phyloP scores from a whole-genome alignment of 257 asterid species.

The Solanum raphanifolium region DNA sequence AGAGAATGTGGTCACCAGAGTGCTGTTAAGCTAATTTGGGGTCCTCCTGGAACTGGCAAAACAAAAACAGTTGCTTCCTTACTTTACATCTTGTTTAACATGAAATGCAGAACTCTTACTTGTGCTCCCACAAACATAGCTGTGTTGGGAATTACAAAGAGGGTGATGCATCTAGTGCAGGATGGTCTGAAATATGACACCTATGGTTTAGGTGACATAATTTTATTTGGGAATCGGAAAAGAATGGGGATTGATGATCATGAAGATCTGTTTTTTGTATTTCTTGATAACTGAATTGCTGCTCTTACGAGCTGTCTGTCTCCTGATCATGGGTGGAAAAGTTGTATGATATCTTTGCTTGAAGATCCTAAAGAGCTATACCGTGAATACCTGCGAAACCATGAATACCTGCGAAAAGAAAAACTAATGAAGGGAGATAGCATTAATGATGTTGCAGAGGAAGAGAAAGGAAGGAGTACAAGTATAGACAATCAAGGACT shows the following conservation, averaged over 20 bases:
- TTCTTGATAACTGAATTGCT: not conserved
- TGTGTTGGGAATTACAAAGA: not conserved
- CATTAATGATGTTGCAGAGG: not conserved
- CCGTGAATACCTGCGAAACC: not conserved
- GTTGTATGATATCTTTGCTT: constrained; percentile 21
- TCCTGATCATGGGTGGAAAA: constrained; percentile 28
- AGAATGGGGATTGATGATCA: not conserved
- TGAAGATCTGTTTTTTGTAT: not conserved
- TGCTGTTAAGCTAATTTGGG: not conserved
- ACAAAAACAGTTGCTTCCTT: not conserved
- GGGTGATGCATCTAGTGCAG: not conserved
- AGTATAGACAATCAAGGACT: not conserved
- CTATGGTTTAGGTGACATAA: not conserved
- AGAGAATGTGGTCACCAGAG: not conserved
- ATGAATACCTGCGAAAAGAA: not conserved
- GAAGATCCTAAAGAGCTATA: constrained; percentile 25
- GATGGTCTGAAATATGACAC: not conserved
- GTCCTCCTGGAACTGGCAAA: not conserved
- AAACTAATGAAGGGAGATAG: not conserved
- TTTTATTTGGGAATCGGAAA: not conserved
- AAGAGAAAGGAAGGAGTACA: not conserved
- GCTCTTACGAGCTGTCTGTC: not conserved
- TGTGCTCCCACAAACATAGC: not conserved
- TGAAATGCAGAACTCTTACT: not conserved
- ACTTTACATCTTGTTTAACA: not conserved